Evolutionary conservation across 805 yeast genomes (phyloP), one percentile per base, ranked within the genome.

Genomic region (Yarrowia sp.): DNA sequence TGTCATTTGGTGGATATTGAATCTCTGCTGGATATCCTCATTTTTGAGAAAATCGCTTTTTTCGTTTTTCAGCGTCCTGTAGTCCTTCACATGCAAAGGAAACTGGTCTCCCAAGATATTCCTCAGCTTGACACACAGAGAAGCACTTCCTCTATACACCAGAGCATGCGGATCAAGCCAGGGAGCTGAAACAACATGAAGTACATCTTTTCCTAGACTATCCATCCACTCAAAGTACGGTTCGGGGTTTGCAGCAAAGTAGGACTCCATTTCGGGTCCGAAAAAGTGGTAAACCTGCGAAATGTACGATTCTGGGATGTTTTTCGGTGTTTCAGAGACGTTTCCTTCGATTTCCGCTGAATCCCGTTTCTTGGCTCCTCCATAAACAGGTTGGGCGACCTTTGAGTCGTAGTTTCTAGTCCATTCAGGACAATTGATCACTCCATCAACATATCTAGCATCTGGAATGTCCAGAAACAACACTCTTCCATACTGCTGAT

Each of bases 141-240:
- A 69, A 0, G 88, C 85, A 4, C 89, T 80, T 0, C 86, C 81
- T 35, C 78, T 80, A 73, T 85, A 86, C 6, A 84, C 80, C 14
- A 91, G 73, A 0, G 83, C 78, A 72, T 92, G 83, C 17, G 90
- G 84, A 11, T 87, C 79, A 60, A 88, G 78, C 14, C 76, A 74
- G 4, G 86, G 80, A 74, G 93, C 98, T n/a, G 95, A 86, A 5
- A 93, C 79, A 60, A 86, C 78, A 74, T 91, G 96, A 60, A 78
- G 72, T 33, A 68, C 66, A 0, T 78, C 71, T 0, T 73, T 67
- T 0, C 86, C 87, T 69, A 90, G 87, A 5, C 78, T 73, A 4
- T 65, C 62, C 62, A 80, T 74, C 69, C 90, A 87, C 0, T 73
- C 66, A 6, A 75, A 55, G 68, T 89, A 84, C 4, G 75, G 76